Evolutionary conservation across 1,139 yeast genomes (phyloP).

Genomic region (Debaryomyces udenii): DNA sequence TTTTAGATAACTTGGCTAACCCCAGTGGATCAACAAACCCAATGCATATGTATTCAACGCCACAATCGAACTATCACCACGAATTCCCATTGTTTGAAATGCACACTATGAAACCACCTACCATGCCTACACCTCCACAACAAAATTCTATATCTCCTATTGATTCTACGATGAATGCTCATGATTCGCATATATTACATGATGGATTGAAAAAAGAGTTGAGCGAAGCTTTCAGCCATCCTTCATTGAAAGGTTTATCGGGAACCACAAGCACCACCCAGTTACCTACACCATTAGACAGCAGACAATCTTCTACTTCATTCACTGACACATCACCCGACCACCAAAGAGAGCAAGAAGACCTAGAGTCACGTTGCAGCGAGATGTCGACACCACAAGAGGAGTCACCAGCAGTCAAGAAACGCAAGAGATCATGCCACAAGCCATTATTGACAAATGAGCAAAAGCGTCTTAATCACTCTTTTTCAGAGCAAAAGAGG

Average conservation of each 20-base stretch:
- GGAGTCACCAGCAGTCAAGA: slow-evolving; percentile 20
- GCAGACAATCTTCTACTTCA: slow-evolving; percentile 27
- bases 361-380: slow-evolving; percentile 3
- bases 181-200: not conserved
- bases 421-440: slow-evolving; percentile 36
- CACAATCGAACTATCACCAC: slow-evolving; percentile 11
- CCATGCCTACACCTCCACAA: slow-evolving; percentile 11
- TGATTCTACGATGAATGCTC: not conserved
- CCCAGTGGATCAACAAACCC: slow-evolving; percentile 31
- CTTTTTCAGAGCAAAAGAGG: slow-evolving; percentile 74
- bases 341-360: slow-evolving; percentile 12
- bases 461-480: slow-evolving; percentile 73
- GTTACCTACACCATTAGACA: slow-evolving; percentile 42
- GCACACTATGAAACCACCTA: slow-evolving; percentile 34
- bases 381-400: slow-evolving; percentile 8
- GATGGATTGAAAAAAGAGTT: slow-evolving; percentile 31
- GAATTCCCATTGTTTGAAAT: slow-evolving; percentile 25
- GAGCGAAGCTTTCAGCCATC: slow-evolving; percentile 42
- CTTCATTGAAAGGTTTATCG: slow-evolving; percentile 19
- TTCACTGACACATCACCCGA: slow-evolving; percentile 14
- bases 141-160: slow-evolving; percentile 2
- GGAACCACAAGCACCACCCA: slow-evolving; percentile 17
- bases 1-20: slow-evolving; percentile 47
- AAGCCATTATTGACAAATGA: slow-evolving; percentile 61
- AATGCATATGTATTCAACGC: slow-evolving; percentile 33